Evolutionary conservation across 179 eudicot genomes (phyloP), one percentile per base, ranked within the genome.

Genomic region (Silene vulgaris): DNA sequence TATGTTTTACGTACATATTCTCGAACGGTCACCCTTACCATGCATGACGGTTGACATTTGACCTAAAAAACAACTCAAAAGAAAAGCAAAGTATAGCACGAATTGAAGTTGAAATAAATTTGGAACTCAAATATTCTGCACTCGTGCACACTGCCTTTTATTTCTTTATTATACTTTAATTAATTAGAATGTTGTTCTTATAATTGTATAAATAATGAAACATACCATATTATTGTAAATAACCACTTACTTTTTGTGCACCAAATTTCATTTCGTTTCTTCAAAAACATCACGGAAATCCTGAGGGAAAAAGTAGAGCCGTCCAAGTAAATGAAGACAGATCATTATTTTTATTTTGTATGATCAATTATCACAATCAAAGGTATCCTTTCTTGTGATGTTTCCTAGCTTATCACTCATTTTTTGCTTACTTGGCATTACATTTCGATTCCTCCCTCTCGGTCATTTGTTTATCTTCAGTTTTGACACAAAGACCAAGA

Each of bases 91-190:
- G 48, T 13, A 32, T 29, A 50, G 28, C 56, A 50, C 14, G 66
- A 75, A 75, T 64, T 30, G 74, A 54, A 54, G 61, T 6, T 48
- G 79, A 71, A 48, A 57, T 43, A 7, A 71, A 57, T 29, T 75
- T 12, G 45, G 28, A 76, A 82, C 23, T 74, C 65, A 37, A 37
- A 77, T 74, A 88, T 88, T 88, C 91, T 80, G 54, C 74, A 81
- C 82, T 85, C 90, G 88, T 87, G 88, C 71, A 81, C 40, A 77
- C 40, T 30, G 7, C 57, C 20, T 74, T 30, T n/a, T 45, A 8
- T 64, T 71, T 68, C 45, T n/a, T n/a, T n/a, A n/a, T n/a, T 5
- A 8, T 67, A 20, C 68, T 80, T 66, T 30, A 56, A 45, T 65
- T 54, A 61, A 64, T 71, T 23, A 52, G 20, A 66, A 43, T 75